phyloP scores from a whole-genome alignment of 257 asterid species.

The Forsythia suspensa region DNA sequence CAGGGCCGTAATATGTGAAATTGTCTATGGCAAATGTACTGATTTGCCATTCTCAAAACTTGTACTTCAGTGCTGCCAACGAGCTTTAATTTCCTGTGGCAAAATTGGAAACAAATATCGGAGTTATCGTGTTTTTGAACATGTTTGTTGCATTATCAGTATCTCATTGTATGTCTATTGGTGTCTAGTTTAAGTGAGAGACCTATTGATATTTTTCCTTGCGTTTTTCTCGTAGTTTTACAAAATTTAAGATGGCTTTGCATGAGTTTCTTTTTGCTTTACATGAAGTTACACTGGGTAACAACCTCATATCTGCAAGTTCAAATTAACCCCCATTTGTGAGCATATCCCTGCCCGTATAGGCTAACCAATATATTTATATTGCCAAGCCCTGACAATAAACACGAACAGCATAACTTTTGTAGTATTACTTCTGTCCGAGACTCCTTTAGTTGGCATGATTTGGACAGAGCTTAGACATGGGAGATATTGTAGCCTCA shows the following conservation, averaged over 20 bases:
- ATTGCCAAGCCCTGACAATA: neutral
- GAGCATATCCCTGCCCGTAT: neutral
- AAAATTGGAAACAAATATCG: neutral
- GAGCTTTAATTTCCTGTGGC: conserved; percentile 13
- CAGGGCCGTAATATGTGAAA: neutral
- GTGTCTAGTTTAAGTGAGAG: neutral
- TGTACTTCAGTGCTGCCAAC: conserved; percentile 7
- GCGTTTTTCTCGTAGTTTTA: neutral
- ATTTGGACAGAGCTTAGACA: conserved; percentile 1
- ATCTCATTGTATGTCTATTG: neutral
- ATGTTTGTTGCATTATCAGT: neutral
- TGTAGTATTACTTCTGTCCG: neutral
- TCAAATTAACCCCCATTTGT: neutral
- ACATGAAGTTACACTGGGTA: neutral
- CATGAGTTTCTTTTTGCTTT: neutral
- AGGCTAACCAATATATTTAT: neutral
- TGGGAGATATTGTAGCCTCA: conserved; percentile 5
- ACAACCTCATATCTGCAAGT: neutral
- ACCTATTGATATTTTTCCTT: neutral
- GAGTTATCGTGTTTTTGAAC: conserved; percentile 7
- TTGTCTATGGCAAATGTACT: conserved; percentile 9
- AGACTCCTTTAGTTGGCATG: neutral
- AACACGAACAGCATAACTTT: neutral
- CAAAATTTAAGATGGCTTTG: neutral
- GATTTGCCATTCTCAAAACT: conserved; percentile 17